Conservation (phyloP, 2,329 filamentous ascomycete genomes). For the Neonectria hederae region DNA sequence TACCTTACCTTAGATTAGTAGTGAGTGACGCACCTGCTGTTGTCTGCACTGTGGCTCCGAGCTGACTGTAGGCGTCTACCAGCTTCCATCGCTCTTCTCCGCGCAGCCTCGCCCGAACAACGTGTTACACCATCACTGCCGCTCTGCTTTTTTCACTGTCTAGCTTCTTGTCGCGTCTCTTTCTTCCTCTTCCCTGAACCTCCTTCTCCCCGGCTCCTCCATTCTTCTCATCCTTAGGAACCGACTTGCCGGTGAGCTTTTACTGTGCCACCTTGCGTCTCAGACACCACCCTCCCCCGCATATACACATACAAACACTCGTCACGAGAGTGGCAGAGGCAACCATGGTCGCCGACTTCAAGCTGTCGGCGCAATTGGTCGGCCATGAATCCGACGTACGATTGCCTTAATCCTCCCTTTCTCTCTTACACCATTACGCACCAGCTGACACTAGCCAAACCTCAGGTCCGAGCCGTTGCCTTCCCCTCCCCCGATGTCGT, state of each 20-base stretch:
- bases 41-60: conserved; percentile 40
- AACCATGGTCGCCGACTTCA: conserved; percentile 76
- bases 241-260: background rate
- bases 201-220: background rate
- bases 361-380: conserved; percentile 87
- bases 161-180: background rate
- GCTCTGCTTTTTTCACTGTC: background rate
- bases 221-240: background rate
- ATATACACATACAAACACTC: conserved; percentile 10
- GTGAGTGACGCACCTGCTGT: conserved; percentile 42
- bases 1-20: background rate
- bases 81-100: conserved; percentile 45
- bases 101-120: conserved; percentile 10
- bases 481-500: conserved; percentile 79
- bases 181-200: background rate
- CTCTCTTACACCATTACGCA: background rate
- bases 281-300: conserved; percentile 7
- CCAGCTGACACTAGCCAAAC: conserved; percentile 26
- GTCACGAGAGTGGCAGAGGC: conserved; percentile 48
- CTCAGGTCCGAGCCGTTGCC: conserved; percentile 83
- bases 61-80: conserved; percentile 33
- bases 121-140: background rate
- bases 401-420: conserved; percentile 7
- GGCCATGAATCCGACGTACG: conserved; percentile 95
- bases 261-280: conserved; percentile 2